These are phyloP conservation scores for Mortierella sp. DNA, from an alignment of 371 early-diverging fungal species.

Conservation along the genomic window DNA sequence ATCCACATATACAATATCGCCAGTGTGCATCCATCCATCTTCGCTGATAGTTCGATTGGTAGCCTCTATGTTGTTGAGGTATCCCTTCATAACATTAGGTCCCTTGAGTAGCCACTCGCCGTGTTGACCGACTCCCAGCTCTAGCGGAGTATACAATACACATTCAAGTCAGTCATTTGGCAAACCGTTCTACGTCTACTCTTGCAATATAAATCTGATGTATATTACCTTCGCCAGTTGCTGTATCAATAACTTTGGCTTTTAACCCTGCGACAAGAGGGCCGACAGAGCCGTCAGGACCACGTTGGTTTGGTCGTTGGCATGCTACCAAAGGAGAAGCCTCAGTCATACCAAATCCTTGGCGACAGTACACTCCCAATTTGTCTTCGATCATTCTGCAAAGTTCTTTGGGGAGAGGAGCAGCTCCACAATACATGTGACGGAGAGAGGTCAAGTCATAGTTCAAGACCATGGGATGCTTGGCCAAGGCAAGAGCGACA, in stretches of 20 bases:
- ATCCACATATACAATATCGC: slow-evolving; percentile 82
- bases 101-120: slow-evolving; percentile 89
- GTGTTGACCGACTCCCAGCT: slow-evolving; percentile 63
- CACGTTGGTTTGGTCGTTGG: slow-evolving; percentile 39
- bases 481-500: slow-evolving; percentile 74
- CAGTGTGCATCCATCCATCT: slow-evolving; percentile 85
- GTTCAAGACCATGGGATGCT: slow-evolving; percentile 74
- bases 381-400: slow-evolving; percentile 62
- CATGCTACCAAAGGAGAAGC: slow-evolving; percentile 61
- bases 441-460: slow-evolving; percentile 75
- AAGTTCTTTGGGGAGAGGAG: slow-evolving; percentile 80
- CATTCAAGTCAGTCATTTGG: not conserved
- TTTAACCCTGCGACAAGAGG: slow-evolving; percentile 74
- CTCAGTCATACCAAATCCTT: slow-evolving; percentile 86
- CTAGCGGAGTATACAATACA: slow-evolving; percentile 26
- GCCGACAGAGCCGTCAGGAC: slow-evolving; percentile 76
- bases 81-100: slow-evolving; percentile 86
- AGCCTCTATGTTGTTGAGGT: slow-evolving; percentile 76
- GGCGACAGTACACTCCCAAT: slow-evolving; percentile 69
- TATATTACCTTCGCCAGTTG: slow-evolving; percentile 60
- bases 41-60: slow-evolving; percentile 75
- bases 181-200: not conserved
- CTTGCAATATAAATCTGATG: not conserved
- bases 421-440: slow-evolving; percentile 82
- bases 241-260: slow-evolving; percentile 75